Evolutionary conservation across 768 basidiomycete species (phyloP).

Genomic region (Boletus pseudo-olivaceus): DNA sequence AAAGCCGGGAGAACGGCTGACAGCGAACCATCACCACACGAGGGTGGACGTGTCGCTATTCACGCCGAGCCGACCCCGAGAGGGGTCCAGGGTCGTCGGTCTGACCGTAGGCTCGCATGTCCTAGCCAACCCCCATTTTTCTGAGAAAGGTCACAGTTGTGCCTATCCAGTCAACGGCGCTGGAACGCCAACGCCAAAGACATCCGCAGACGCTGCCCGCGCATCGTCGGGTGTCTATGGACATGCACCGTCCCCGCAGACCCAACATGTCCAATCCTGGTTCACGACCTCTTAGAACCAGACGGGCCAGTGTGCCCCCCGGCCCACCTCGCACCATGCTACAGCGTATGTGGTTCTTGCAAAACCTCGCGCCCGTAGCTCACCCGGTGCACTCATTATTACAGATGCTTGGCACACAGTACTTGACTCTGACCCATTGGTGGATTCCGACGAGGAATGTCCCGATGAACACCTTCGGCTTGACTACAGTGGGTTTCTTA

Average conservation of each 20-base stretch:
- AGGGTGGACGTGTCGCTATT: constrained; percentile 6
- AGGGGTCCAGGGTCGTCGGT: constrained; percentile 24
- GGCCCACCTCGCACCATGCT: constrained; percentile 52
- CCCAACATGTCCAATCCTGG: constrained; percentile 18
- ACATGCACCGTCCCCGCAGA: constrained; percentile 24
- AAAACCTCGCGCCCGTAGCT: background rate
- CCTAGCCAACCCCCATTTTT: background rate
- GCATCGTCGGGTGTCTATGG: constrained; percentile 27
- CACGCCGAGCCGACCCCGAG: constrained; percentile 16
- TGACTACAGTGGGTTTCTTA: constrained; percentile 54
- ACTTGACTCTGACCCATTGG: constrained; percentile 64
- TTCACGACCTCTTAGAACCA: constrained; percentile 25
- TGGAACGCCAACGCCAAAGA: constrained; percentile 28
- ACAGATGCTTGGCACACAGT: constrained; percentile 73
- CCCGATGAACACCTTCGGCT: constrained; percentile 60
- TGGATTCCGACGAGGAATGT: constrained; percentile 71
- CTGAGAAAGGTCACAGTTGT: constrained; percentile 19
- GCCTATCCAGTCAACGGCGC: constrained; percentile 15
- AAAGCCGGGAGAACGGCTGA: constrained; percentile 19
- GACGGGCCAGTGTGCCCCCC: constrained; percentile 22
- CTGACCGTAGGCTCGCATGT: constrained; percentile 24
- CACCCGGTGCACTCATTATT: constrained; percentile 3
- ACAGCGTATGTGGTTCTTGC: constrained; percentile 49
- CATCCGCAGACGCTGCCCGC: constrained; percentile 17
- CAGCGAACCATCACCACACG: constrained; percentile 13